phyloP scores from a whole-genome alignment of 768 basidiomycete genomes.

The Boletus rubescentipes region DNA sequence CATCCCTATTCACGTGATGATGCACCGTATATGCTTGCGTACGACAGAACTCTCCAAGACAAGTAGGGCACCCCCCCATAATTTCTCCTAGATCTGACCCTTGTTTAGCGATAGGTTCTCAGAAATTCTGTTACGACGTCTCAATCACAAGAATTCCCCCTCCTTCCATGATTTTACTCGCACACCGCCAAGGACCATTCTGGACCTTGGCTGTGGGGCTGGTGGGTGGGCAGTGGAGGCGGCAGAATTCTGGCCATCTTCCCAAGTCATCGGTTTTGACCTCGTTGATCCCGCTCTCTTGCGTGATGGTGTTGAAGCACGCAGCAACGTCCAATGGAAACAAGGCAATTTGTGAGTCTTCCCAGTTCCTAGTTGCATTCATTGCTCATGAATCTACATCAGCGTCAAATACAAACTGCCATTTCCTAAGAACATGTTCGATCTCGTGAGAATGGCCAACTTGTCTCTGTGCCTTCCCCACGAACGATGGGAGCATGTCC shows the following conservation, averaged over 20 bases:
- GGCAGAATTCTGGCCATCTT: constrained; percentile 57
- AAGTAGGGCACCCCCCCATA: constrained; percentile 43
- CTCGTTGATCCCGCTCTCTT: constrained; percentile 42
- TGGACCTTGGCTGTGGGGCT: constrained; percentile 77
- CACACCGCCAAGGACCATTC: constrained; percentile 50
- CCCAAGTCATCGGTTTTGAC: constrained; percentile 65
- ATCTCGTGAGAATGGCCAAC: constrained; percentile 73
- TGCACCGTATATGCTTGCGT: constrained; percentile 67
- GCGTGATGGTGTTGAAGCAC: constrained; percentile 37
- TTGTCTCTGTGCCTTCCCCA: constrained; percentile 60
- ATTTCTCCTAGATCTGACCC: constrained; percentile 9
- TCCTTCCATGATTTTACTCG: constrained; percentile 56
- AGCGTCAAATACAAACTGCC: constrained; percentile 60
- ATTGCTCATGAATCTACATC: constrained; percentile 15
- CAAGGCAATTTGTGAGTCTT: constrained; percentile 67
- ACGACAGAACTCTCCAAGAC: constrained; percentile 54
- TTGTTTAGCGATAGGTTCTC: constrained; percentile 58
- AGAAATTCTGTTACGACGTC: constrained; percentile 50
- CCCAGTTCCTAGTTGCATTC: neutral
- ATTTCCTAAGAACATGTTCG: constrained; percentile 61
- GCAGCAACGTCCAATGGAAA: constrained; percentile 47
- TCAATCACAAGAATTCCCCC: constrained; percentile 53
- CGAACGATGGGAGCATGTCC: constrained; percentile 55
- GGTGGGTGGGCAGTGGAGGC: constrained; percentile 70
- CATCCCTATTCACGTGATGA: constrained; percentile 51